These are phyloP conservation scores for Aquanectria penicillioides DNA, from an alignment of 2,329 filamentous ascomycete genomes.

Conservation along the genomic window DNA sequence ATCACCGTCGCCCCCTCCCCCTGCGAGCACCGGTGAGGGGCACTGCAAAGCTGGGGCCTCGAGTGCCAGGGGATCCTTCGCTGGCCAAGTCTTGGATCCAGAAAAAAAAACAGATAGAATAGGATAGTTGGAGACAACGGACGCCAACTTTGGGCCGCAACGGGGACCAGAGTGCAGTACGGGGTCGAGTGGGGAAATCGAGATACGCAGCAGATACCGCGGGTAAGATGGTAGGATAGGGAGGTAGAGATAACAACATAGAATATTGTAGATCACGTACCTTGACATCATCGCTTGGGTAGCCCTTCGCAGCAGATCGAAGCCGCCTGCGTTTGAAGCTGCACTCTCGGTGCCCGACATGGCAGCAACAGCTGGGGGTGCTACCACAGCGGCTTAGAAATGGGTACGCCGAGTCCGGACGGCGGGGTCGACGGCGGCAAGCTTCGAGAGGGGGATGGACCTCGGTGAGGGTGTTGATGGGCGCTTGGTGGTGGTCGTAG, in stretches of 20 bases:
- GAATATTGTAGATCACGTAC: constrained; percentile 55
- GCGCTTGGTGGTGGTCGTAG: constrained; percentile 27
- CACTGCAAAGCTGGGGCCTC: constrained; percentile 25
- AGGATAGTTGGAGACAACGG: constrained; percentile 1
- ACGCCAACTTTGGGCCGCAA: constrained; percentile 30
- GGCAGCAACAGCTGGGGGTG: constrained; percentile 39
- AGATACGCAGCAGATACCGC: constrained; percentile 11
- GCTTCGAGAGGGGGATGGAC: constrained; percentile 18
- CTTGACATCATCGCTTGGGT: constrained; percentile 73
- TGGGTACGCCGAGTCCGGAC: constrained; percentile 31
- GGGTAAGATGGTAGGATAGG: constrained; percentile 1
- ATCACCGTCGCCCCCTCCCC: constrained; percentile 37
- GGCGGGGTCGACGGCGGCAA: constrained; percentile 33
- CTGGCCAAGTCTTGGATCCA: constrained; percentile 10
- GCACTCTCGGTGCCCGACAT: constrained; percentile 63
- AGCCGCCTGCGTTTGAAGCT: constrained; percentile 55
- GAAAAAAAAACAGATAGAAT: constrained; percentile 10
- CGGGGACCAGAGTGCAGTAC: constrained; percentile 6
- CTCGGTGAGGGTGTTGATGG: constrained; percentile 31
- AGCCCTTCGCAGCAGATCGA: constrained; percentile 67
- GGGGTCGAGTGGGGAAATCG: constrained; percentile 15
- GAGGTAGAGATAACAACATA: constrained; percentile 33
- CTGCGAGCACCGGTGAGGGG: constrained; percentile 21
- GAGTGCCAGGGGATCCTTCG: constrained; percentile 12
- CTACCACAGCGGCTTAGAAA: constrained; percentile 36